Base-by-base conservation (phyloP, 2,329 filamentous ascomycete genomes). In the Ophiocordyceps camponoti-saundersi region DNA sequence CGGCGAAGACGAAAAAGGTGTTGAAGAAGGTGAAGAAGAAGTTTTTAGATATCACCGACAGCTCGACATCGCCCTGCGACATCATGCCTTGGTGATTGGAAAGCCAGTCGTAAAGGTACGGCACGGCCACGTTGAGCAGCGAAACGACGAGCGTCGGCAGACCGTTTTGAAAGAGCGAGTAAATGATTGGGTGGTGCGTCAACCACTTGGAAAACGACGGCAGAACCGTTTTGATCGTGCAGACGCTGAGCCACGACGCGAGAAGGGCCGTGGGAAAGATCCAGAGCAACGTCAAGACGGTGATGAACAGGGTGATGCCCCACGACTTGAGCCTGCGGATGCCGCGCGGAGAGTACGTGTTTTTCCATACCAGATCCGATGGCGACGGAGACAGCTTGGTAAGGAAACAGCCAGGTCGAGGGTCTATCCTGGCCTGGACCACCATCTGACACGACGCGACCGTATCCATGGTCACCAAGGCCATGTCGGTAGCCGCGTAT, bases 1-100 rank as follows among this genome's bases (percentile, higher is more conserved):
- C 75, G 1, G 90, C 93, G 61, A 96, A 95, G 42, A 96, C 78
- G 45, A 96, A 76, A 65, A 98, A 98, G 48, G 96, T 86, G 65
- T 98, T 98, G 76, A 98, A 96, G 65, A 98, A 98, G 11, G 85
- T 89, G 61, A 98, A 98, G 72, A 96, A 95, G 67, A 96, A 98
- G 64, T 96, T 98, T 68, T 98, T 98, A 47, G 87, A 95, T 53
- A 98, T 90, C 42, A 93, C 73, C 0, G 92, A 96, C 7, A 98
- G 72, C 62, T 96, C 92, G 21, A 98, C 81, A 51, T 98, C 92
- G 42, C 87, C 87, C 55, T 88, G 85, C 0, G 92, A 96, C 46
- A 95, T 86, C 80, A 93, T 93, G 44, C 92, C 92, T 67, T 98
- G 92, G 46, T 79, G 75, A 60, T 89, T 89, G 3, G 90, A 87